Base-by-base conservation (phyloP, 73 alveolate genomes). In the Halteria grandinella region DNA sequence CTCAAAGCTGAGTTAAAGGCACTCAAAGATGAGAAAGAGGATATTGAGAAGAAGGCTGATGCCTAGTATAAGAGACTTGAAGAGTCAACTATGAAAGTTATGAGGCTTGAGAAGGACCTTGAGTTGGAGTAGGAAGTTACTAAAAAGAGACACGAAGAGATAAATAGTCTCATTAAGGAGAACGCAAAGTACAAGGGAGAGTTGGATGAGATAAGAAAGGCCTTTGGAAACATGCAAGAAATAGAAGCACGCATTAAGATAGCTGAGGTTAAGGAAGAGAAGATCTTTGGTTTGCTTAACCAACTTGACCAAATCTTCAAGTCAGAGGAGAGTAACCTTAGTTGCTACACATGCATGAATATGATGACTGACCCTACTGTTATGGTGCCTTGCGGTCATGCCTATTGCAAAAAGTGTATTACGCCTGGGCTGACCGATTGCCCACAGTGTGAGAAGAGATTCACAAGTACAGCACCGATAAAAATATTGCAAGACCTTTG, bases 301-400 rank as follows among this genome's bases (percentile, higher is more conserved):
- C 55, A 74, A 23, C 53, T 74, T 52, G 86, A 74, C 24, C 71
- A 74, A 57, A 78, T 74, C 6, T 58, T 32, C 58, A 36, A 52
- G 14, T 62, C 78, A 10, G 34, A 55, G 32, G 77, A 74, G 51
- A 74, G 72, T 41, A 57, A 74, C 28, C 34, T 74, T 44, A 36
- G 78, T 20, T 74, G 86, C 43, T 74, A 74, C 37, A 14, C 55
- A 14, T 74, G 86, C 23, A 74, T 74, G 86, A 66, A 63, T 3
- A 18, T 74, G 8, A 25, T 57, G 15, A 21, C 37, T 21, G 86
- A 74, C 40, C 78, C 86, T 29, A 39, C 57, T 17, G 57, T 62
- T 20, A n/a, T 74, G 6, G 73, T 40, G 10, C 86, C 86, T 6
- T 74, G 86, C 21, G 76, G 78, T 4, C 86, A 74, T 53, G 43